Percentiles rank a stretch among this genome's conserved stretches.
Conservation (phyloP, 768 basidiomycete genomes). For the Amanita pallidorosea region DNA sequence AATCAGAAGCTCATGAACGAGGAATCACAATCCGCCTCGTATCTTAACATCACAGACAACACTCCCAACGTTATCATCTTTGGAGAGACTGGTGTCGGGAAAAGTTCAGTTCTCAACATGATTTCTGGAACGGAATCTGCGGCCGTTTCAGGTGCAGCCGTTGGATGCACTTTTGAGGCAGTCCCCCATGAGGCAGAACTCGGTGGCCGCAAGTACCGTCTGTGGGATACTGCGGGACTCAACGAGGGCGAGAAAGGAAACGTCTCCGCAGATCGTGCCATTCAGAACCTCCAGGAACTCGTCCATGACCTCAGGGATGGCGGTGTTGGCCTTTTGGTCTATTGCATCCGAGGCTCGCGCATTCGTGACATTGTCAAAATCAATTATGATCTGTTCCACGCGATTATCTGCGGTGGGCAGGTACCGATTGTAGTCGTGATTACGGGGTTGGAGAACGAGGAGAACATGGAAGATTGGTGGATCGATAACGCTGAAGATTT, state of each 20-base stretch:
- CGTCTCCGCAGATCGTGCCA: conserved; percentile 18
- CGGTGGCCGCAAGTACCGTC: conserved; percentile 12
- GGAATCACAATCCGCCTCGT: neutral
- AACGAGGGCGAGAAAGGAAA: conserved; percentile 20
- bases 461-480: conserved; percentile 30
- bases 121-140: conserved; percentile 15
- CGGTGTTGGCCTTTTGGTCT: conserved; percentile 19
- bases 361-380: conserved; percentile 11
- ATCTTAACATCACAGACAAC: neutral
- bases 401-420: conserved; percentile 21
- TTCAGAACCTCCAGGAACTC: conserved; percentile 12
- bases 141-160: conserved; percentile 15
- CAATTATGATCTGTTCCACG: conserved; percentile 28
- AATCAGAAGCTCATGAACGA: neutral
- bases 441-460: conserved; percentile 27
- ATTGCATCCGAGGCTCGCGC: conserved; percentile 23
- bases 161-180: conserved; percentile 20
- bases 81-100: conserved; percentile 12
- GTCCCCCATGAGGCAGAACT: conserved; percentile 16
- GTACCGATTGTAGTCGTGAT: conserved; percentile 26
- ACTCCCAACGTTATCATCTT: conserved; percentile 8
- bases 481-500: conserved; percentile 18
- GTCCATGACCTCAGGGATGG: neutral
- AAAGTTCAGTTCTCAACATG: conserved; percentile 24
- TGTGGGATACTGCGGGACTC: conserved; percentile 23